Conservation (phyloP, 2,329 filamentous ascomycete species). For the Neospermospora avenae region DNA sequence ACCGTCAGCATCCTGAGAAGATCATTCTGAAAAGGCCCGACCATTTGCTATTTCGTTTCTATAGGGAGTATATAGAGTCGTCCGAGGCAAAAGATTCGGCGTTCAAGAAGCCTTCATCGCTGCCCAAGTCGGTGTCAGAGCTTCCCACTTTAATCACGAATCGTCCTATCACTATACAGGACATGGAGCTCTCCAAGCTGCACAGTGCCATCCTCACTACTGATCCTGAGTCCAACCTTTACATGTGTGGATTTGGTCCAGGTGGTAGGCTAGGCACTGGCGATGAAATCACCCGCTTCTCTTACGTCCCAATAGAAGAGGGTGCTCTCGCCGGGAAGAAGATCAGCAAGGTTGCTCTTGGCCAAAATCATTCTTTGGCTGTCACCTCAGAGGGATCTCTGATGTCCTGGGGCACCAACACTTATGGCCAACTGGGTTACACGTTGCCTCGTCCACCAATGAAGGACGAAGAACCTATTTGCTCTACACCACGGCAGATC, state of each 20-base stretch:
- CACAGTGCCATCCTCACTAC: conserved; percentile 85
- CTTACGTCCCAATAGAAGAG: conserved; percentile 76
- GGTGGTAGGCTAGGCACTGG: conserved; percentile 87
- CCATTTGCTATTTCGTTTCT: conserved; percentile 70
- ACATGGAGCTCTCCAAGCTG: conserved; percentile 85
- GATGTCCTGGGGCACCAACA: conserved; percentile 93
- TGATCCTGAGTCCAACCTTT: conserved; percentile 86
- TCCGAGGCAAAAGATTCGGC: conserved; percentile 20
- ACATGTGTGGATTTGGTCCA: conserved; percentile 87
- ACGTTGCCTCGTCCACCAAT: conserved; percentile 62
- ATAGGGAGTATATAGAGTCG: conserved; percentile 60
- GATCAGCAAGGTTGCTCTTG: conserved; percentile 74
- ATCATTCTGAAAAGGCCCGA: conserved; percentile 73
- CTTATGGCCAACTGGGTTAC: conserved; percentile 83
- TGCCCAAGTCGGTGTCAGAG: conserved; percentile 40
- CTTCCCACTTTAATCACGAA: conserved; percentile 72
- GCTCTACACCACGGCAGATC: conserved; percentile 77
- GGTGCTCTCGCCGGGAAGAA: conserved; percentile 70
- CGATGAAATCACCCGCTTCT: conserved; percentile 85
- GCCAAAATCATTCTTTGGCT: conserved; percentile 87
- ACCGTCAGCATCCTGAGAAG: conserved; percentile 88
- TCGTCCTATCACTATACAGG: conserved; percentile 70
- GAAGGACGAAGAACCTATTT: conserved; percentile 80
- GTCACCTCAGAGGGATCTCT: conserved; percentile 83
- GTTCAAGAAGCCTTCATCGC: conserved; percentile 25